Conservation (phyloP, 495 filamentous ascomycete genomes). For the Xylaria flabelliformis region DNA sequence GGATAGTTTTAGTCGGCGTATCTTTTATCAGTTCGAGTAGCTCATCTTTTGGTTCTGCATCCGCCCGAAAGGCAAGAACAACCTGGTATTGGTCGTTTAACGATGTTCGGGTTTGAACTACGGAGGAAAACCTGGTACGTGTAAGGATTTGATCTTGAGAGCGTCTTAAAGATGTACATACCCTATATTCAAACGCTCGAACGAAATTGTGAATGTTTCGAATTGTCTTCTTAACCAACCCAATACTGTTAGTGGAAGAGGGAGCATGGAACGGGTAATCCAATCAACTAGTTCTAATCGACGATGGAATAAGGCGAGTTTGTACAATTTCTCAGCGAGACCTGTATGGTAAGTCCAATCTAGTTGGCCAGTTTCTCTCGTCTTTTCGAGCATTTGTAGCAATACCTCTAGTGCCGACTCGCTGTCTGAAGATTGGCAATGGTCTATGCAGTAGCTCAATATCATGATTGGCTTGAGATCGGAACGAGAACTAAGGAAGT, state of each 20-base stretch:
- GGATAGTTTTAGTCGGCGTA: neutral
- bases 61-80: neutral
- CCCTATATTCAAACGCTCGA: neutral
- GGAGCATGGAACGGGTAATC: neutral
- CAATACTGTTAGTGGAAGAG: neutral
- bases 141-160: neutral
- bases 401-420: neutral
- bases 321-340: neutral
- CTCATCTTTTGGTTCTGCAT: neutral
- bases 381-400: neutral
- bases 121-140: neutral
- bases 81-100: neutral
- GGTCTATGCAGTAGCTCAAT: constrained; percentile 2
- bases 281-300: neutral
- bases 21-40: constrained; percentile 1
- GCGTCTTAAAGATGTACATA: neutral
- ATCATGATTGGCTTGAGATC: neutral
- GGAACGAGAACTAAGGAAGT: neutral
- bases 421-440: neutral
- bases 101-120: neutral
- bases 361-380: too few relatives aligned
- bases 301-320: neutral
- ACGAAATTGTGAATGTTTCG: constrained; percentile 1
- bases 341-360: neutral
- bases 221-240: constrained; percentile 2